These are phyloP conservation scores for Tripidium arundinaceum DNA, from an alignment of 202 grass and related monocot species.

Conservation along the genomic window DNA sequence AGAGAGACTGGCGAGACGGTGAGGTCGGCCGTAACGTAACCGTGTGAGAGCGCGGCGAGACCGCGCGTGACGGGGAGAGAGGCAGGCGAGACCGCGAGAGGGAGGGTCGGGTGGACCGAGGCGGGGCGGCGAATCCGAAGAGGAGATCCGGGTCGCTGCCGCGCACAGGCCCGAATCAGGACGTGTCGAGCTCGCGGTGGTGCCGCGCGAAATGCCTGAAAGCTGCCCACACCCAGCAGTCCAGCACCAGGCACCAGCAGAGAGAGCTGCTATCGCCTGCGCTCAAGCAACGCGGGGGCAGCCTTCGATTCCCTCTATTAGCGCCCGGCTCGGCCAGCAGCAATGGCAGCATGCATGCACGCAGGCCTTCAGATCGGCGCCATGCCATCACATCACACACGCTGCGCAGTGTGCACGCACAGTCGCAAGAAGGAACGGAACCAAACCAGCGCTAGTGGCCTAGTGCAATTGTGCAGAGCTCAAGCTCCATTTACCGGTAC, in stretches of 20 bases:
- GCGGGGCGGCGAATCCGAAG: slow-evolving; percentile 21
- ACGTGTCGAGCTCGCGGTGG: slow-evolving; percentile 50
- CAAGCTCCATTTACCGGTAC: too few relatives aligned
- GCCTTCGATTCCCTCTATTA: background rate
- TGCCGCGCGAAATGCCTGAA: slow-evolving; percentile 1
- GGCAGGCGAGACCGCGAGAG: too few relatives aligned
- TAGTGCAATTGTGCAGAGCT: too few relatives aligned
- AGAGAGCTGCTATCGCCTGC: background rate
- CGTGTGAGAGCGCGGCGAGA: background rate
- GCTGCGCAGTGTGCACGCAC: too few relatives aligned
- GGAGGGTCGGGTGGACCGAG: background rate
- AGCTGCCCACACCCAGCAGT: background rate
- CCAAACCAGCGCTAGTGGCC: background rate
- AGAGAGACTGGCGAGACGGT: background rate
- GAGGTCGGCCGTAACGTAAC: background rate
- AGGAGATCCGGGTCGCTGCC: slow-evolving; percentile 12
- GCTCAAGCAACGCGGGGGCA: background rate
- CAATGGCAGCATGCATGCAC: background rate
- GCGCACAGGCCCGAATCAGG: background rate
- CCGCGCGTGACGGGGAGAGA: background rate
- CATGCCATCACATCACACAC: background rate
- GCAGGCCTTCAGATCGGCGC: background rate
- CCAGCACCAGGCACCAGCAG: too few relatives aligned
- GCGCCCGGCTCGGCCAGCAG: background rate
- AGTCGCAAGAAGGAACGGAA: background rate